A percentile compares a stretch with the other conserved stretches of the same genome.
Conservation (phyloP, 768 basidiomycete genomes). For the Kwoniella sp. region DNA sequence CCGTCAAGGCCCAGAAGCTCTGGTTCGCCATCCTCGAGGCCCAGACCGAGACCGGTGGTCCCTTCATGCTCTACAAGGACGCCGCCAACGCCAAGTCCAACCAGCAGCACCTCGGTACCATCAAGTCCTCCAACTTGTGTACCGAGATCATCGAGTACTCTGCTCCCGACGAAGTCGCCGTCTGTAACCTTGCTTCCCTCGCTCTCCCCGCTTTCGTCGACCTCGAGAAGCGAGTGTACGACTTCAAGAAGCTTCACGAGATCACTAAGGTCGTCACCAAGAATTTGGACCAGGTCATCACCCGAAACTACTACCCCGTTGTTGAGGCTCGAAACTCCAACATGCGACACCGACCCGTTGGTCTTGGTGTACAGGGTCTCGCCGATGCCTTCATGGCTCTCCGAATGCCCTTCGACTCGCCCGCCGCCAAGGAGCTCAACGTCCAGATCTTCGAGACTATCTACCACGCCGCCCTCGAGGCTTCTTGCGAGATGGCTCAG, state of each 20-base stretch:
- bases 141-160: slow-evolving; percentile 99
- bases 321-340: slow-evolving; percentile 88
- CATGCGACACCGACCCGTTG: slow-evolving; percentile 96
- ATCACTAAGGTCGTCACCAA: slow-evolving; percentile 87
- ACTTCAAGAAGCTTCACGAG: slow-evolving; percentile 93
- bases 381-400: slow-evolving; percentile 98
- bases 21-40: slow-evolving; percentile 97
- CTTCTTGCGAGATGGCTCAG: slow-evolving; percentile 82
- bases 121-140: slow-evolving; percentile 98
- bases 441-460: slow-evolving; percentile 98
- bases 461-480: slow-evolving; percentile 91
- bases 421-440: slow-evolving; percentile 82
- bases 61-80: slow-evolving; percentile 99
- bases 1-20: slow-evolving; percentile 90
- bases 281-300: slow-evolving; percentile 71
- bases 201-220: slow-evolving; percentile 89
- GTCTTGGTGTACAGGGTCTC: slow-evolving; percentile 94
- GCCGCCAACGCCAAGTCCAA: slow-evolving; percentile 96
- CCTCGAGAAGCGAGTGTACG: slow-evolving; percentile 68
- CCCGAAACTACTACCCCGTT: slow-evolving; percentile 87
- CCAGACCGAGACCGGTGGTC: slow-evolving; percentile 97
- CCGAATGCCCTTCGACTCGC: slow-evolving; percentile 91
- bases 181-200: slow-evolving; percentile 97
- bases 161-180: slow-evolving; percentile 93
- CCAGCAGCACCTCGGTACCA: slow-evolving; percentile 96